Base-by-base conservation (phyloP, 352 stramenopile genomes). In the Phytophthora megakarya region DNA sequence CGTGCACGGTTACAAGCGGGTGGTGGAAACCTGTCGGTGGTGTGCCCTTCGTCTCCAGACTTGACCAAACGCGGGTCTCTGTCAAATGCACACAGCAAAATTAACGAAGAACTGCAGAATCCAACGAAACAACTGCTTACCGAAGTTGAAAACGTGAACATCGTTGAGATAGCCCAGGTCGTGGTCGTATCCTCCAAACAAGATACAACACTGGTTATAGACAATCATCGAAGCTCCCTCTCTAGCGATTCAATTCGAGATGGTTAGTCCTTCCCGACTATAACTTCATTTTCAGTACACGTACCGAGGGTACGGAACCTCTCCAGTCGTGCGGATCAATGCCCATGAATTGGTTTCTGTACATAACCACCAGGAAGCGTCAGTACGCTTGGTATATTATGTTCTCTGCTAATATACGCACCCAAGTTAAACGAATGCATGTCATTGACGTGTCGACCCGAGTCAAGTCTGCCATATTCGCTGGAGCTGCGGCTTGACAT, bases 101-200 rank as follows among this genome's bases (percentile, higher is more conserved):
- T 28, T 16, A 9, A 40, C 18, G 12, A 39, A 39, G 19, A 40
- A 22, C n/a, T 44, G 16, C 15, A 44, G 38, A 18, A 44, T 44
- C 9, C n/a, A 25, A 42, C n/a, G 30, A 43, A 16, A 11, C 15
- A 37, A 11, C 13, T n/a, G 5, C 66, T 23, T 54, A 81, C 92
- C 81, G 63, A 99, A 98, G 67, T 99, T 95, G 78, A 98, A 99
- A 3, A 98, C 72, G 72, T 98, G 91, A 2, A 98, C 93, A 65
- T 99, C 96, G 35, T 98, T 97, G 22, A 99, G 76, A 67, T 99
- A 97, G 15, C 96, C 67, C 37, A 76, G 72, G 7, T 96, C 98
- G 3, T 97, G 96, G 67, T 99, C 97, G 74, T 99, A 97, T 15
- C 97, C 97, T 15, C 97, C 97, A 75, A 98, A 99, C 11, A 99